Conservation (phyloP, 306 rosid species). For the Arachis hypogaea region DNA sequence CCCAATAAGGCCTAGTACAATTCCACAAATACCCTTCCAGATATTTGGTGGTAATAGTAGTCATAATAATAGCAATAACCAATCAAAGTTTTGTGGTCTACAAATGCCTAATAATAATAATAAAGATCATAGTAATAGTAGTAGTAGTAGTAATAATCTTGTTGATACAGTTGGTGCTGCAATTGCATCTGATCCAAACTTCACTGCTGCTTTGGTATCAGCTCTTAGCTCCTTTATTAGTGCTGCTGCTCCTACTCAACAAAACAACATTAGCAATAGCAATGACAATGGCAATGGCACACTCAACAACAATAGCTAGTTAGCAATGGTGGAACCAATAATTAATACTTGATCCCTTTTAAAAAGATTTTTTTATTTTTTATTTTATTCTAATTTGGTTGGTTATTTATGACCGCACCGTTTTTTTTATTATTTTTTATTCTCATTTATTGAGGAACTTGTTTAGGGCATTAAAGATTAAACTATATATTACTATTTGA, state of each 20-base stretch:
- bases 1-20: slow-evolving; percentile 36
- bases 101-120: slow-evolving; percentile 49
- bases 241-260: slow-evolving; percentile 35
- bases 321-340: neutral
- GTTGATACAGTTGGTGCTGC: slow-evolving; percentile 58
- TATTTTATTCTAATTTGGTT: neutral
- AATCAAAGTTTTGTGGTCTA: slow-evolving; percentile 70
- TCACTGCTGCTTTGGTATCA: slow-evolving; percentile 68
- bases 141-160: slow-evolving; percentile 23
- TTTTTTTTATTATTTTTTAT: no score
- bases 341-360: slow-evolving; percentile 8
- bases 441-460: no score
- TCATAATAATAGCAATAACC: slow-evolving; percentile 37
- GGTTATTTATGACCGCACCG: no score
- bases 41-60: no score
- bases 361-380: neutral
- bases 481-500: no score
- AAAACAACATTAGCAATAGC: slow-evolving; percentile 33
- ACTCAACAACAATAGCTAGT: slow-evolving; percentile 10
- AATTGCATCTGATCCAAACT: slow-evolving; percentile 74
- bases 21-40: slow-evolving; percentile 51
- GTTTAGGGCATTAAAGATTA: no score
- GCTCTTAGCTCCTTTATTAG: slow-evolving; percentile 70
- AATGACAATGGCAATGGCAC: slow-evolving; percentile 34
- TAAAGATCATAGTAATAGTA: neutral